Base-by-base conservation (phyloP, 2,329 filamentous ascomycete species). In the Cercospora sojina region DNA sequence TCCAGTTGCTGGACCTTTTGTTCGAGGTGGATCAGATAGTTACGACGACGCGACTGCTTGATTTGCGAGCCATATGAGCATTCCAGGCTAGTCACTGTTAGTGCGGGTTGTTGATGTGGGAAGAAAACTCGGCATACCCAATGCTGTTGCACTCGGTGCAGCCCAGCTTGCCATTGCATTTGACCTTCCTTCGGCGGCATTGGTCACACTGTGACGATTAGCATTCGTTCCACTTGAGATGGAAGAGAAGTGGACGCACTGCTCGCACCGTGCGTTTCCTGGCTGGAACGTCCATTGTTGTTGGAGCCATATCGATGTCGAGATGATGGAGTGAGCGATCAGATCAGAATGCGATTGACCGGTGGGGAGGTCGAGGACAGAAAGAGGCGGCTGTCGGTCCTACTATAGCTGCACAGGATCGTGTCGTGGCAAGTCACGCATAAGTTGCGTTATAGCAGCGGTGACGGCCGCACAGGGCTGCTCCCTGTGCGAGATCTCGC, bases 41-140 rank as follows among this genome's bases (percentile, higher is more conserved):
- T 55, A 13, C 58, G 53, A 32, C 58, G 49, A 31, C 66, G 66
- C 23, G 66, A 62, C 59, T 61, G 59, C 59, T 62, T 64, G 31
- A 62, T 62, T 32, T 67, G 66, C n/a, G 58, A 64, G 62, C 66
- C 66, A 56, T 67, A 67, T 3, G 66, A 67, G 58, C 66, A 67
- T 35, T 51, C 58, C 4, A 67, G 66, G 23, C 66, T 67, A 62
- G 8, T 8, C 35, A 13, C 9, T 3, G 53, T 67, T 53, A 67
- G 62, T 18, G 32, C 1, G 12, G 12, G 10, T 4, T 31, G 8
- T 9, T 16, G 3, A 20, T 13, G 2, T 35, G 3, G 25, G n/a
- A 53, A 8, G 3, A 29, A 32, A 27, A 12, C 10, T 23, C 13
- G 8, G 49, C 59, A 16, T 38, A 67, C 66, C 62, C 62, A 23